Evolutionary conservation across 371 early-diverging fungal genomes (phyloP).

Genomic region (Mortierella sp.): DNA sequence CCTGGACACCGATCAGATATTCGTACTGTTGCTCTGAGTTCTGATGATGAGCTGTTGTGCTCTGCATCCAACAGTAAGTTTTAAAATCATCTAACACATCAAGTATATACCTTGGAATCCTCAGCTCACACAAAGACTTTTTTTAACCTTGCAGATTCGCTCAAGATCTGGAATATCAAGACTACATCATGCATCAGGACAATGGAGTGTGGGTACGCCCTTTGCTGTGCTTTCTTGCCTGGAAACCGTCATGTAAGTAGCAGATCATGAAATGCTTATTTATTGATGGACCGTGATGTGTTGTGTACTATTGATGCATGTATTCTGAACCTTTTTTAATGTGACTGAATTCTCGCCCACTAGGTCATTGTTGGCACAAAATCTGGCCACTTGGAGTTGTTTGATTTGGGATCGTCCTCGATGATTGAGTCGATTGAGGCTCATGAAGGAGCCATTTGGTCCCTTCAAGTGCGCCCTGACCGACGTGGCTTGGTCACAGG

Average conservation of each 20-base stretch:
- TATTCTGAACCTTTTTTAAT: neutral
- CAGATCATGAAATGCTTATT: neutral
- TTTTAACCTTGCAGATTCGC: slow-evolving; percentile 55
- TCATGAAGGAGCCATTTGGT: slow-evolving; percentile 91
- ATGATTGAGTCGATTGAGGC: slow-evolving; percentile 88
- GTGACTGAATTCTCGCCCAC: neutral
- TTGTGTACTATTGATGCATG: neutral
- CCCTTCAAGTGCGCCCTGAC: slow-evolving; percentile 90
- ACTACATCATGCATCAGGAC: slow-evolving; percentile 87
- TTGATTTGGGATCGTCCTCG: slow-evolving; percentile 85
- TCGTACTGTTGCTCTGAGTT: slow-evolving; percentile 86
- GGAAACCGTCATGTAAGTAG: slow-evolving; percentile 84
- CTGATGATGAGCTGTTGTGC: slow-evolving; percentile 88
- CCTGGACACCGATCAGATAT: slow-evolving; percentile 94
- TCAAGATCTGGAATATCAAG: slow-evolving; percentile 92
- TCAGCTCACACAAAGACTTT: neutral
- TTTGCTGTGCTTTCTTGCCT: slow-evolving; percentile 91
- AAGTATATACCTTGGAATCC: neutral
- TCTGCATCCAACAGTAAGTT: slow-evolving; percentile 83
- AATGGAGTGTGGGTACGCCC: slow-evolving; percentile 88
- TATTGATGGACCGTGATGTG: neutral
- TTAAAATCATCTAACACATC: neutral
- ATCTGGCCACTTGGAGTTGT: slow-evolving; percentile 88
- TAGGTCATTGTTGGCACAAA: slow-evolving; percentile 93
- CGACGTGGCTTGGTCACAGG: slow-evolving; percentile 92